phyloP scores from a whole-genome alignment of 2,329 filamentous ascomycete species.

The Cercospora sp. region DNA sequence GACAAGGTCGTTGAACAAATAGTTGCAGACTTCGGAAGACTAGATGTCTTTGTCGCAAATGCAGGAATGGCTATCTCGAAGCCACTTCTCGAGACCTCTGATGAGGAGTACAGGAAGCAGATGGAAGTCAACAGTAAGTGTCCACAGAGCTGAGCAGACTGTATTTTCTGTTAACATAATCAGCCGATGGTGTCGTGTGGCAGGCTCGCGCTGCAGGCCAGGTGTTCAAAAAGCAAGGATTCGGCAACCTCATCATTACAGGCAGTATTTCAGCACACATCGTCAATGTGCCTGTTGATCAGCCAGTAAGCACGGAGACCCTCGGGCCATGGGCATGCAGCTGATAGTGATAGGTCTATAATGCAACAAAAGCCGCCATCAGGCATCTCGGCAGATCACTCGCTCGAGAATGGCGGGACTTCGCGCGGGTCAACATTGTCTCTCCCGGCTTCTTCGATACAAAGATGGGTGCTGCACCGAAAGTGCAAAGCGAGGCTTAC shows the following conservation, averaged over 20 bases:
- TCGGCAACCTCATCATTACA: constrained; percentile 54
- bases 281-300: constrained; percentile 51
- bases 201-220: constrained; percentile 46
- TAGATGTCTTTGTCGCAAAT: constrained; percentile 22
- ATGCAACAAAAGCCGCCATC: constrained; percentile 57
- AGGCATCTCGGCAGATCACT: constrained; percentile 58
- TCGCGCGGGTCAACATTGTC: constrained; percentile 59
- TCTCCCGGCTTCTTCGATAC: constrained; percentile 58
- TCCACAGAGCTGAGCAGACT: neutral
- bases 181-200: constrained; percentile 44
- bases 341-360: constrained; percentile 47
- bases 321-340: neutral
- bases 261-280: constrained; percentile 40
- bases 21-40: constrained; percentile 10
- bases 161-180: neutral
- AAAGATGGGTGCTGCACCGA: constrained; percentile 53
- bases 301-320: constrained; percentile 42
- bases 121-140: constrained; percentile 19
- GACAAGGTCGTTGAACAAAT: constrained; percentile 6
- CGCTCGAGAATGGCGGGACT: constrained; percentile 57
- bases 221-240: constrained; percentile 46
- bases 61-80: constrained; percentile 25
- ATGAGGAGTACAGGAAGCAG: constrained; percentile 22
- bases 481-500: constrained; percentile 49
- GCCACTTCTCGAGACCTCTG: constrained; percentile 5